These are phyloP conservation scores for Penicillium odoratum DNA, from an alignment of 495 filamentous ascomycete genomes.

Conservation along the genomic window DNA sequence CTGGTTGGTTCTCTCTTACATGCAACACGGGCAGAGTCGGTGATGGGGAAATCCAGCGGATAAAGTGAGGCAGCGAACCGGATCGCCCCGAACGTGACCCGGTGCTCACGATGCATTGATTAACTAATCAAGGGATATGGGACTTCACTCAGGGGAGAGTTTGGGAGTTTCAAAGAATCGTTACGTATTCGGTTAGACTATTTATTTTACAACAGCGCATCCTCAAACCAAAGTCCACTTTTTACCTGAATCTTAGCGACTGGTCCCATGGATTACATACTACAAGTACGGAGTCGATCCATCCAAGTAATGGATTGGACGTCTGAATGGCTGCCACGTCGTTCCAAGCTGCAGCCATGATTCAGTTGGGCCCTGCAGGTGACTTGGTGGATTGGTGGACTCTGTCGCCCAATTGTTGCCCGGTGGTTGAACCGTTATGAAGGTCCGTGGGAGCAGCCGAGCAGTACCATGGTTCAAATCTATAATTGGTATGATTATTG, in stretches of 20 bases:
- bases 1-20: background rate
- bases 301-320: constrained; percentile 10
- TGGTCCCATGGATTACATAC: background rate
- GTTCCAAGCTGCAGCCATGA: constrained; percentile 16
- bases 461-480: constrained; percentile 10
- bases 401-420: constrained; percentile 12
- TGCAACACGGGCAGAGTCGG: constrained; percentile 16
- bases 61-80: constrained; percentile 53
- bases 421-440: constrained; percentile 6
- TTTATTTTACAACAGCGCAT: no score
- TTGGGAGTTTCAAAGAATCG: background rate
- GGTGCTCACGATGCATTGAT: constrained; percentile 9
- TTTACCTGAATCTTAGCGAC: background rate
- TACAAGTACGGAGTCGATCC: background rate
- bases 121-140: constrained; percentile 1
- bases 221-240: background rate
- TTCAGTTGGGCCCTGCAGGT: constrained; percentile 26
- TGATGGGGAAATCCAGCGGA: constrained; percentile 10
- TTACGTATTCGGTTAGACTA: no score
- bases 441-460: constrained; percentile 5
- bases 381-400: constrained; percentile 6
- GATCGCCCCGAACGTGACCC: constrained; percentile 32
- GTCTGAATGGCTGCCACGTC: constrained; percentile 27
- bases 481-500: background rate
- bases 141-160: background rate